Conservation (phyloP, 768 basidiomycete genomes). For the Gymnopilus junonius region DNA sequence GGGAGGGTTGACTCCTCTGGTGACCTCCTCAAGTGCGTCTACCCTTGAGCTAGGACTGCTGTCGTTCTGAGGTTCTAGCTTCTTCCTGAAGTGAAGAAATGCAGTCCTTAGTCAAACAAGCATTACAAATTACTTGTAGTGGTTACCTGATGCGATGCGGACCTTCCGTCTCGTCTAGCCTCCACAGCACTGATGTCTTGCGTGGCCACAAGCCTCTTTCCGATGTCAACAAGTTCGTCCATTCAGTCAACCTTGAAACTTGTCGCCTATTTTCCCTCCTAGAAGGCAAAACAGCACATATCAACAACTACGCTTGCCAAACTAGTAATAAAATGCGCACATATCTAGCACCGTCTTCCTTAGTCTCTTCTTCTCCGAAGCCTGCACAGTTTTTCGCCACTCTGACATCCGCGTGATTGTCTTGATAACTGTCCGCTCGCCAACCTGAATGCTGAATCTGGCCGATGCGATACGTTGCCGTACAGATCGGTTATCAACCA, state of each 20-base stretch:
- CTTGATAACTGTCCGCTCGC: conserved; percentile 66
- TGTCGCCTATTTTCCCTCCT: conserved; percentile 83
- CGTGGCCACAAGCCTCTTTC: conserved; percentile 88
- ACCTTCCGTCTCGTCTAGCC: conserved; percentile 91
- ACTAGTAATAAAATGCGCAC: conserved; percentile 41
- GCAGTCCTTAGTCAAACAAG: neutral
- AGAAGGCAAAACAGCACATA: neutral
- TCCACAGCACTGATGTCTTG: conserved; percentile 60
- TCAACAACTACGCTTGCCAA: neutral
- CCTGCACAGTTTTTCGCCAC: conserved; percentile 73
- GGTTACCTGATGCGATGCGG: conserved; percentile 81
- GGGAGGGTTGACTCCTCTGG: conserved; percentile 55
- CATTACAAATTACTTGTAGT: neutral
- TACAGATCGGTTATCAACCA: conserved; percentile 55
- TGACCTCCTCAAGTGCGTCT: conserved; percentile 44
- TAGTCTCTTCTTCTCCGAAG: conserved; percentile 72
- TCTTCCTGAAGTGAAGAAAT: conserved; percentile 54
- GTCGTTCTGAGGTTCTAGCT: conserved; percentile 67
- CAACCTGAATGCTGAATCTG: conserved; percentile 64
- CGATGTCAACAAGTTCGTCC: conserved; percentile 62
- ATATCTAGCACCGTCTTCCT: conserved; percentile 75
- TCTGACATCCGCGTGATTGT: conserved; percentile 65
- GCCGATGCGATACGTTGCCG: conserved; percentile 59
- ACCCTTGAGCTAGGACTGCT: conserved; percentile 53
- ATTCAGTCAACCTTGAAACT: conserved; percentile 60